Base-by-base conservation (phyloP, 805 yeast genomes). In the Nematodospora valgi region DNA sequence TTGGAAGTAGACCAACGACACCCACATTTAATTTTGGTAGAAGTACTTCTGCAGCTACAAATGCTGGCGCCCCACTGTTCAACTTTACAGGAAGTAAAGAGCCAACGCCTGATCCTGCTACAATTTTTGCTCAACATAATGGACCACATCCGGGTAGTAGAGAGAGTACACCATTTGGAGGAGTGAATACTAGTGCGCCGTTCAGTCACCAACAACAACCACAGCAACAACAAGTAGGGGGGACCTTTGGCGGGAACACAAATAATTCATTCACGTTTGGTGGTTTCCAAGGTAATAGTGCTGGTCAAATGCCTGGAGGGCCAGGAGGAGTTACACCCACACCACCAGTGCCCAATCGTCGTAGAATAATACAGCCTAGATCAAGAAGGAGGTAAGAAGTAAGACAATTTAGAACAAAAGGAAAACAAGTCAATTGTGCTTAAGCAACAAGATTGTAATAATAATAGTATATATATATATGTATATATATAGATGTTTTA, bases 51-150 rank as follows among this genome's bases (percentile, higher is more conserved):
- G 23, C 16, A 18, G 11, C 16, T 17, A 7, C 23, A 14, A 29
- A 12, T 6, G 19, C 34, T 13, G 7, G 25, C 5, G n/a, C 28
- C 8, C 30, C 27, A 11, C 40, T 35, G 23, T 54, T 54, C 32
- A 53, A 47, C 28, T 56, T 56, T 35, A 51, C 57, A 8, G 51
- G 51, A 8, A 39, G 40, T 13, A 50, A 47, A 24, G 58, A 56
- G 27, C 45, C 56, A 1, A 47, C 59, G 2, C 62, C 63, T 4
- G 62, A 58, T 35, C 65, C 66, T 1, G 54, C 66, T 1, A 38
- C 45, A 32, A 52, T 59, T 10, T 61, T 61, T 38, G 62, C 60
- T 6, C 27, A 26, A 22, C 32, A 27, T 20, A 2, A 11, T 11
- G 16, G 11, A 2, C 31, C 35, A 13, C 21, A 15, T 10, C 21